phyloP scores from a whole-genome alignment of 2,329 filamentous ascomycete genomes.

The Allantophomopsis cytisporea region DNA sequence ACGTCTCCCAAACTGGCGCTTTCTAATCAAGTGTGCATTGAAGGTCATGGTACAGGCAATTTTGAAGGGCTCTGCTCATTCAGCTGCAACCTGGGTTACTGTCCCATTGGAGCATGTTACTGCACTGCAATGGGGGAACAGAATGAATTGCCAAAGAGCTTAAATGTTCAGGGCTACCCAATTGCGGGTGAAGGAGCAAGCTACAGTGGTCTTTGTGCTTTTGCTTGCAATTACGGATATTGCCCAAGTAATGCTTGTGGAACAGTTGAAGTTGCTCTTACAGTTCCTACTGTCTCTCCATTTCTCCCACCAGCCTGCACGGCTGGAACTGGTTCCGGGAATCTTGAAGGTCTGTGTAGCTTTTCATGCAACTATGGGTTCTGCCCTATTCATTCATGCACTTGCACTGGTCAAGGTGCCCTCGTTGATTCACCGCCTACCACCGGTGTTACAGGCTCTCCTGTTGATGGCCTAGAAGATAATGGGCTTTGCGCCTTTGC shows the following conservation, averaged over 20 bases:
- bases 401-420: too few species aligned
- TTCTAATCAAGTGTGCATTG: constrained; percentile 5
- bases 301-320: constrained; percentile 5
- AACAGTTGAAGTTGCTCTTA: constrained; percentile 7
- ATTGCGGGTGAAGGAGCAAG: constrained; percentile 17
- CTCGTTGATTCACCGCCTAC: too few species aligned
- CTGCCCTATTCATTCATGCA: constrained; percentile 12
- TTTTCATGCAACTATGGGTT: constrained; percentile 15
- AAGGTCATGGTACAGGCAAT: constrained; percentile 17
- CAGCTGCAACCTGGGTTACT: constrained; percentile 11
- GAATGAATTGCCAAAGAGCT: constrained; percentile 9
- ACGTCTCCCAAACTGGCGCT: too few species aligned
- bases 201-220: constrained; percentile 32
- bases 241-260: constrained; percentile 20
- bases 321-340: constrained; percentile 15
- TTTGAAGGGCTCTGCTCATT: constrained; percentile 23
- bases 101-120: constrained; percentile 8
- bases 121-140: constrained; percentile 9
- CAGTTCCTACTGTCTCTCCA: constrained; percentile 14
- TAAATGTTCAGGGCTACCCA: constrained; percentile 19
- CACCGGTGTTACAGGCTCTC: too few species aligned
- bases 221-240: constrained; percentile 30
- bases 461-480: constrained; percentile 19
- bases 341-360: constrained; percentile 22
- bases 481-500: constrained; percentile 23